These are phyloP conservation scores for Talaromyces wortmannii DNA, from an alignment of 495 filamentous ascomycete species.

Conservation along the genomic window DNA sequence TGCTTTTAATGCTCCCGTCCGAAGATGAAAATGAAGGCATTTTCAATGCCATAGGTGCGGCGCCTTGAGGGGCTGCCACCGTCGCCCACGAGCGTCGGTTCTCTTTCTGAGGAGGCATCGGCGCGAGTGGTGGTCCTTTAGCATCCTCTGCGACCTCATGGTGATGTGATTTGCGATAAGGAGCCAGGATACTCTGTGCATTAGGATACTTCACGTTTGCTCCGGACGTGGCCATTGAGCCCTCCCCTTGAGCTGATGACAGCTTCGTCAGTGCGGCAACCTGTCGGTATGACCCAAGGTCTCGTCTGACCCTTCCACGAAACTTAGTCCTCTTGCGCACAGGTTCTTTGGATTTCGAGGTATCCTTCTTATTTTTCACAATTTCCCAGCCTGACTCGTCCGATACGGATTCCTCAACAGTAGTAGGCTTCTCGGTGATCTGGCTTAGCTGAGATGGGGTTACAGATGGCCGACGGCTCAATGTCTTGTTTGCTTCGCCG, in stretches of 20 bases:
- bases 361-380: conserved; percentile 15
- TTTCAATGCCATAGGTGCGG: background rate
- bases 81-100: conserved; percentile 13
- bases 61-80: conserved; percentile 3
- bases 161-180: conserved; percentile 32
- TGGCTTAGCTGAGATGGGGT: conserved; percentile 28
- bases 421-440: conserved; percentile 18
- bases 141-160: conserved; percentile 11
- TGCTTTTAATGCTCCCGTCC: background rate
- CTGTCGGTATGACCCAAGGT: conserved; percentile 23
- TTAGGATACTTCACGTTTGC: conserved; percentile 15
- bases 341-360: conserved; percentile 1
- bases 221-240: conserved; percentile 19
- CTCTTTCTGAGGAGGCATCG: background rate
- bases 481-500: conserved; percentile 18
- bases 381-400: conserved; percentile 32
- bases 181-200: conserved; percentile 31
- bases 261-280: conserved; percentile 26
- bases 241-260: conserved; percentile 22
- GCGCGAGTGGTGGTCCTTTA: conserved; percentile 2
- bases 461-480: conserved; percentile 17
- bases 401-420: background rate
- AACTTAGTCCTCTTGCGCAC: background rate
- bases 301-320: conserved; percentile 17
- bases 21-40: background rate